Evolutionary conservation across 2,329 filamentous ascomycete species (phyloP).

Genomic region (Aurifilum marmelostoma): DNA sequence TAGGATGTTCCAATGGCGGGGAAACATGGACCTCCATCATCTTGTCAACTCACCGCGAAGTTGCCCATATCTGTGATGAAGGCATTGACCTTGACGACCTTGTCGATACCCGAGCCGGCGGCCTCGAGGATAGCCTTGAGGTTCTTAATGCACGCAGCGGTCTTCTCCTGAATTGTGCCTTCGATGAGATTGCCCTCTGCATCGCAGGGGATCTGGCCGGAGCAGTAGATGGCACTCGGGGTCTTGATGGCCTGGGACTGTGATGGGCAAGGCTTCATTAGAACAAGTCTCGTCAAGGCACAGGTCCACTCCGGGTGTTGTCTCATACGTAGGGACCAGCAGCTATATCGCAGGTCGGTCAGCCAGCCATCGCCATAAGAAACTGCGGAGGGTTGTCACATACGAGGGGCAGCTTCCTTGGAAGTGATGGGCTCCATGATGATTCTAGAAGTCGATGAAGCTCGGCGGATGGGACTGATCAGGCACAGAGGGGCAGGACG

Average conservation of each 20-base stretch:
- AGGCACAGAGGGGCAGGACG: slow-evolving; percentile 13
- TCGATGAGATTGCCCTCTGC: slow-evolving; percentile 58
- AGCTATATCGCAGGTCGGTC: slow-evolving; percentile 45
- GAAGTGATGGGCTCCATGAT: slow-evolving; percentile 48
- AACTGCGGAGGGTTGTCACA: slow-evolving; percentile 37
- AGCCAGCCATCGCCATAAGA: slow-evolving; percentile 22
- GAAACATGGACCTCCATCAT: background rate
- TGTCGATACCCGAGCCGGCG: slow-evolving; percentile 76
- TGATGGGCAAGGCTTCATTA: slow-evolving; percentile 19
- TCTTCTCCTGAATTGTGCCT: slow-evolving; percentile 67
- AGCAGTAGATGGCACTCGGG: slow-evolving; percentile 67
- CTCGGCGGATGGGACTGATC: slow-evolving; percentile 12
- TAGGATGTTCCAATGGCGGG: no score
- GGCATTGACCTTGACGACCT: slow-evolving; percentile 88
- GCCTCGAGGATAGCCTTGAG: slow-evolving; percentile 81
- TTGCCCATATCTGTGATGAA: slow-evolving; percentile 91
- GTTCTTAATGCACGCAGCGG: slow-evolving; percentile 70
- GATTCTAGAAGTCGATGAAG: slow-evolving; percentile 20
- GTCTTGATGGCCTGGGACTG: slow-evolving; percentile 71
- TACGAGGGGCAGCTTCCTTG: slow-evolving; percentile 62
- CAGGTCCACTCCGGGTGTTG: background rate
- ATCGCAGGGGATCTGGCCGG: slow-evolving; percentile 70
- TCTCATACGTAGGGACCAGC: slow-evolving; percentile 64
- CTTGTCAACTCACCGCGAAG: slow-evolving; percentile 62
- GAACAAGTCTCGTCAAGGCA: background rate